Conservation (phyloP, 768 basidiomycete genomes). For the Glaciozyma martinii region DNA sequence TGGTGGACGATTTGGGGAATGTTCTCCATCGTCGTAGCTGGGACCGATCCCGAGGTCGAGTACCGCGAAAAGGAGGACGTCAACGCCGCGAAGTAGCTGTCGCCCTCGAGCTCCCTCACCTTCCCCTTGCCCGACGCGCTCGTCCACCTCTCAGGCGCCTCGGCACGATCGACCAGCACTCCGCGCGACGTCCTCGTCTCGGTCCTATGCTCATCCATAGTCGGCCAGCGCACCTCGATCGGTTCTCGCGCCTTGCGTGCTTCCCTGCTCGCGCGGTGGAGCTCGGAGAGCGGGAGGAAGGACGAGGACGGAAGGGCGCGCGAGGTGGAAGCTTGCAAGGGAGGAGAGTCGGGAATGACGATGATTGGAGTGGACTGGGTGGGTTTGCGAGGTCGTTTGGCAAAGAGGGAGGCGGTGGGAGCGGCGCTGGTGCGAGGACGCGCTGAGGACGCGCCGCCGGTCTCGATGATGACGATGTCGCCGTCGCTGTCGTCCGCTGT, state of each 20-base stretch:
- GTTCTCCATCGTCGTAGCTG: not conserved
- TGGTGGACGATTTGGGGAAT: not conserved
- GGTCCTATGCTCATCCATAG: slow-evolving; percentile 19
- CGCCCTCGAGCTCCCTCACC: not conserved
- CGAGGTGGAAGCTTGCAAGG: not conserved
- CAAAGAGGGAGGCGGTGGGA: too few species aligned
- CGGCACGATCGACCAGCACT: too few species aligned
- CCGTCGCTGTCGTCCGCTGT: not conserved
- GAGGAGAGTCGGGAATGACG: slow-evolving; percentile 1
- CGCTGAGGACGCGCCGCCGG: not conserved
- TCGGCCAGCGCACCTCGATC: slow-evolving; percentile 19
- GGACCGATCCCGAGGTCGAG: not conserved
- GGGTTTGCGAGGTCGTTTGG: not conserved
- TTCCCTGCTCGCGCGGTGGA: slow-evolving; percentile 1
- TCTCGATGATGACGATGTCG: not conserved
- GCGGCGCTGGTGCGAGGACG: not conserved
- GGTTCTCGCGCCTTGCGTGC: not conserved
- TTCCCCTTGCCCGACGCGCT: not conserved
- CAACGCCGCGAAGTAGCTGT: not conserved
- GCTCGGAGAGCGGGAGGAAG: slow-evolving; percentile 5
- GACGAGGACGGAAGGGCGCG: not conserved
- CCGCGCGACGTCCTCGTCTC: not conserved
- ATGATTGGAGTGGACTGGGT: not conserved
- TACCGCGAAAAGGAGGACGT: not conserved
- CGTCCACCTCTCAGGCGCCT: not conserved